Evolutionary conservation across 257 asterid species (phyloP), one percentile per base, ranked within the genome.

Genomic region (Nicotiana otophora): DNA sequence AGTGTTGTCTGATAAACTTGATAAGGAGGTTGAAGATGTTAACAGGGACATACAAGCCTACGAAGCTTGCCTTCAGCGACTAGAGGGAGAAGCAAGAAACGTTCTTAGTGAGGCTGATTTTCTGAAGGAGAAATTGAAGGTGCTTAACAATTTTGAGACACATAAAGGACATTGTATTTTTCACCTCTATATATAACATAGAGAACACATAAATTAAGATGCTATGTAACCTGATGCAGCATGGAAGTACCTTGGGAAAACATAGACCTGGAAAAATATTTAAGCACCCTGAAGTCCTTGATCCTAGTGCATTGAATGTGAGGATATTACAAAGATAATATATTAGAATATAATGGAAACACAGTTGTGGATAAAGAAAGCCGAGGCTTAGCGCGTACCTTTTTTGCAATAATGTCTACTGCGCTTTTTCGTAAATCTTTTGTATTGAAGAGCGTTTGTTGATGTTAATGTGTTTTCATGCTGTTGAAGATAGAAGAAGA

Each of bases 11-110:
- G 98, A 92, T 90, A 96, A 96, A 85, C 97, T 96, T 85, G 99
- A 96, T 82, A 96, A 93, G 90, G 98, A 96, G 92, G 96, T 94
- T 81, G 98, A 96, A 88, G 97, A 96, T 88, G 98, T 92, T 86
- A 87, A 88, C 83, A 86, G 89, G 86, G 99, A 96, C 89, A 88
- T 93, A 74, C 84, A 90, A 83, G 98, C 97, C 30, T 96, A 96
- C 70, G 96, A 96, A 87, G 94, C 92, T 34, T 96, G 99, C 86
- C 95, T 96, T 83, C 95, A 94, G 64, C 94, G 93, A 58, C 77
- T 96, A 93, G 97, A 94, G 85, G 98, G 97, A 81, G 98, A 96
- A 84, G 85, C 97, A 62, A 95, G 92, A 85, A 88, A 88, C 58
- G 95, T 92, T 86, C 96, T 96, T 79, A 89, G 90, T 15, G 98